Evolutionary conservation across 495 filamentous ascomycete genomes (phyloP), one percentile per base, ranked within the genome.

Genomic region (Xylaria intraflava): DNA sequence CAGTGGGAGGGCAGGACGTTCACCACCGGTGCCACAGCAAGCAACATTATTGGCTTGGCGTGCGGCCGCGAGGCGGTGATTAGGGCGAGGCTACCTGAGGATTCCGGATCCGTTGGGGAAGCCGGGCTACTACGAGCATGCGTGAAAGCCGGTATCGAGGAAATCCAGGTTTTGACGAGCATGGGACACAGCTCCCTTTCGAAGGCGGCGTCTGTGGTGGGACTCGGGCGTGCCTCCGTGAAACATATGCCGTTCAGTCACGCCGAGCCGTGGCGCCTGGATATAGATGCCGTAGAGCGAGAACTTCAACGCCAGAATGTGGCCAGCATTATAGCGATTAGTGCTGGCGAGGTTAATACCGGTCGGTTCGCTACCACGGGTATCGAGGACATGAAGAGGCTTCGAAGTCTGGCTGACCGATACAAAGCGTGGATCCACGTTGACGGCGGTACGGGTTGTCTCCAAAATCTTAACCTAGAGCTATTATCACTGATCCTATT

Each of bases 291-390:
- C 52, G 70, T 77, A 9, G 72, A 79, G 31, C 68, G 75, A 19
- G 69, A 91, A 17, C 54, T 73, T 57, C 66, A 54, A 46, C 67
- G 59, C 29, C 58, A 65, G 3, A 75, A 77, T 14, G 77, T 76
- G 22, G 88, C 77, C 10, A 86, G 76, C 40, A 90, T 97, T 49
- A 78, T 96, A 2, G 86, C 78, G 12, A 71, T 95, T 7, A 90
- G 89, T 22, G 84, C 83, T 22, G 89, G 87, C 7, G 92, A 97
- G 72, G 89, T 96, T 33, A 96, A 97, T 59, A 95, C 90, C 3
- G 92, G 92, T 1, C 72, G 79, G 6, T 96, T 93, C 68, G 88
- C 87, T 2, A 87, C 83, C 16, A 66, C 68, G 22, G 75, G 78
- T 9, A 26, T 72, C 10, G 68, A 70, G 14, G 81, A 89, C 11